Evolutionary conservation across 768 basidiomycete species (phyloP).

Genomic region (Galerina sulciceps): DNA sequence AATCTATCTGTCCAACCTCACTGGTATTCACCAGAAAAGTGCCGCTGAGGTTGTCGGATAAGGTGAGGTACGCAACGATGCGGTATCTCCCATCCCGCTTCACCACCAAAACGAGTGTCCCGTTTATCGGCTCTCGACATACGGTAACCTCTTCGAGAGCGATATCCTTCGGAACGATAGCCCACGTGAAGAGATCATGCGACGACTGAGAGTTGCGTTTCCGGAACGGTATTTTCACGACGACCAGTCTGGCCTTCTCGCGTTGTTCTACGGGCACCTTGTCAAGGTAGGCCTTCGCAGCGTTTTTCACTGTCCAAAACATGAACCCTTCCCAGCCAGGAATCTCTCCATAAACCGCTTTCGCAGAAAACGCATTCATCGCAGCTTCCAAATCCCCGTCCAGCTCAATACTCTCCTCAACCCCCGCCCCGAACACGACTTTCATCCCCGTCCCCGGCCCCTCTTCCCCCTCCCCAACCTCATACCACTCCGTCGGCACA

Average conservation of each 20-base stretch:
- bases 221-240: slow-evolving; percentile 5
- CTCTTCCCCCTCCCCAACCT: neutral
- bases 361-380: neutral
- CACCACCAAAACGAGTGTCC: neutral
- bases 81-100: neutral
- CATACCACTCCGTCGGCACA: slow-evolving; percentile 1
- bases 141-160: neutral
- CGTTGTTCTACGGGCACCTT: neutral
- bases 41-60: slow-evolving; percentile 10
- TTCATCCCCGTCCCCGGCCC: neutral
- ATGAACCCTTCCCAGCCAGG: neutral
- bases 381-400: neutral
- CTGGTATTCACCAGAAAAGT: neutral
- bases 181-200: neutral
- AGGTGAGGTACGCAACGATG: neutral
- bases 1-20: neutral
- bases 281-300: neutral
- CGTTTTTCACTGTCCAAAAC: slow-evolving; percentile 5
- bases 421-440: neutral
- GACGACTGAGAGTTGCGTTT: neutral
- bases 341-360: slow-evolving; percentile 1
- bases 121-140: slow-evolving; percentile 1
- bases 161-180: neutral
- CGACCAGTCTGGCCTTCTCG: neutral
- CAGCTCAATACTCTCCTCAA: neutral